A percentile compares a stretch with the other conserved stretches of the same genome.
Conservation (phyloP, 441 rosid genomes). For the Raphanus hybrid region DNA sequence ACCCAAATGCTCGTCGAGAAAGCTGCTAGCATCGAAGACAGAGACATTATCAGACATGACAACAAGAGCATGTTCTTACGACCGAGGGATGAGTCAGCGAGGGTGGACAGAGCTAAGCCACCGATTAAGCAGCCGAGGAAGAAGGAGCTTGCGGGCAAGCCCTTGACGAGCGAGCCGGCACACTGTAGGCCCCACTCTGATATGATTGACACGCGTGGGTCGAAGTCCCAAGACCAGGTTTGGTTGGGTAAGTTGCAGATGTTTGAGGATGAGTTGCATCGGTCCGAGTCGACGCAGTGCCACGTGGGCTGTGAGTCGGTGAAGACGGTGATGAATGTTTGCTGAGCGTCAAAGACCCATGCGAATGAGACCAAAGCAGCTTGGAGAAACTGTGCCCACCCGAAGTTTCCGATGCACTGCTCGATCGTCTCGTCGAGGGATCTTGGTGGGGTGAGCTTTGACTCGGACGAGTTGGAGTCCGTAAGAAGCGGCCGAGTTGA, state of each 20-base stretch:
- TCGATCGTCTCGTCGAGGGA: constrained; percentile 62
- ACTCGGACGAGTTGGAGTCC: constrained; percentile 24
- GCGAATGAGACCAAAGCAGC: constrained; percentile 62
- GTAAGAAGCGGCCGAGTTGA: constrained; percentile 36
- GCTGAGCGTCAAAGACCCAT: constrained; percentile 76
- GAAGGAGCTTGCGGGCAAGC: constrained; percentile 75
- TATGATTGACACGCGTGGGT: constrained; percentile 46
- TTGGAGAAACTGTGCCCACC: constrained; percentile 59
- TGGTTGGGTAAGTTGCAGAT: constrained; percentile 48
- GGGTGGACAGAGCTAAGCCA: constrained; percentile 58
- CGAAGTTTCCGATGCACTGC: constrained; percentile 49
- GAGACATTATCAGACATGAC: constrained; percentile 59
- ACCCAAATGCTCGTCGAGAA: constrained; percentile 65
- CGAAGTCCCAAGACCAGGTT: constrained; percentile 64
- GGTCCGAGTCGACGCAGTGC: constrained; percentile 52
- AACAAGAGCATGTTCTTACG: constrained; percentile 74
- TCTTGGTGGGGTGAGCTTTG: constrained; percentile 30
- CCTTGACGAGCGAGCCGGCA: constrained; percentile 54
- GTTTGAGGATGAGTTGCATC: constrained; percentile 38
- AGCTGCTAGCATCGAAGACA: constrained; percentile 53
- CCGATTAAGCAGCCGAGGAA: constrained; percentile 75
- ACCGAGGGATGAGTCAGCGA: constrained; percentile 76
- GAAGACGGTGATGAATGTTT: constrained; percentile 70
- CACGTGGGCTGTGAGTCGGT: constrained; percentile 67
- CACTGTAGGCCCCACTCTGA: constrained; percentile 68